Evolutionary conservation across 1,284 basidiomycete species (phyloP).

Genomic region (Pseudozyma pruni): DNA sequence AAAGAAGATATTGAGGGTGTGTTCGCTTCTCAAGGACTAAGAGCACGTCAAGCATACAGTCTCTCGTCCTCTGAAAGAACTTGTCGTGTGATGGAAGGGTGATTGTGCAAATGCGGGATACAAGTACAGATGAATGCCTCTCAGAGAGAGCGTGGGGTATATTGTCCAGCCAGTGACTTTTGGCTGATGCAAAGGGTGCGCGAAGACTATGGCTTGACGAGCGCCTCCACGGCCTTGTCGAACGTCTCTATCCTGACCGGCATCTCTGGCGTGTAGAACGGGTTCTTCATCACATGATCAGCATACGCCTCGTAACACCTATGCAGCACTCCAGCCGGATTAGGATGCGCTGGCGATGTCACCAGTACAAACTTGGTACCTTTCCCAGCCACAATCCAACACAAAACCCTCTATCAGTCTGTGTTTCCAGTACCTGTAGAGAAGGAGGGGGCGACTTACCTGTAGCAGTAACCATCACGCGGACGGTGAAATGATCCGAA

Average conservation of each 20-base stretch:
- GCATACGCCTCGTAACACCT: constrained; percentile 90
- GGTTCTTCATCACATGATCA: constrained; percentile 98
- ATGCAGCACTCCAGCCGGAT: constrained; percentile 71
- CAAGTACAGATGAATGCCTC: constrained; percentile 12
- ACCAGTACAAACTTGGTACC: constrained; percentile 97
- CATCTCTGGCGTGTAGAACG: constrained; percentile 99
- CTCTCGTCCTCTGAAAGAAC: not conserved
- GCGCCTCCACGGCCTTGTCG: constrained; percentile 73
- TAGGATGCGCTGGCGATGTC: constrained; percentile 79
- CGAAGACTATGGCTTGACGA: constrained; percentile 36
- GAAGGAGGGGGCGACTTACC: constrained; percentile 72
- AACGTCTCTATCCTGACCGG: constrained; percentile 92
- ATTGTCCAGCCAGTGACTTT: too few relatives aligned
- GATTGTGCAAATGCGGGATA: constrained; percentile 8
- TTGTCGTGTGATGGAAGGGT: not conserved
- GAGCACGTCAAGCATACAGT: not conserved
- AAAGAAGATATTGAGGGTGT: constrained; percentile 69
- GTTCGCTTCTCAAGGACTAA: constrained; percentile 69
- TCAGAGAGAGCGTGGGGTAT: not conserved
- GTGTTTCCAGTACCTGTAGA: too few relatives aligned
- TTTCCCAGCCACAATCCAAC: constrained; percentile 68
- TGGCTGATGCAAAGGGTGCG: not conserved
- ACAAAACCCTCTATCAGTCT: too few relatives aligned
- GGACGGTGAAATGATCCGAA: constrained; percentile 90
- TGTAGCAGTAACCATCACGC: constrained; percentile 87